Percentiles rank a stretch among this genome's conserved stretches.
phyloP scores from a whole-genome alignment of 192 early-diverging fungal genomes.

The Backusella australiensis region DNA sequence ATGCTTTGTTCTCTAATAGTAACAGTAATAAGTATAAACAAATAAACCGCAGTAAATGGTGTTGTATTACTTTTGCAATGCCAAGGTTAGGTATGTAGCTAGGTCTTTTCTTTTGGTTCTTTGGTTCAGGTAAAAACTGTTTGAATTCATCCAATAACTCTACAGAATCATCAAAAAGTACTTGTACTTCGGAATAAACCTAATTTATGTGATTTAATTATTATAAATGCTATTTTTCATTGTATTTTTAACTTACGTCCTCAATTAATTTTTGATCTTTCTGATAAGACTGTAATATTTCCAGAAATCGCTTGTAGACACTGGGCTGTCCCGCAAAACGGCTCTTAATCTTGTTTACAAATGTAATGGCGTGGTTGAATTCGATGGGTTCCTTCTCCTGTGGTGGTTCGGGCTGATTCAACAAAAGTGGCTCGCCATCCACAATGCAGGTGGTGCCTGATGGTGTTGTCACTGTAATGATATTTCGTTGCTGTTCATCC shows the following conservation, averaged over 20 bases:
- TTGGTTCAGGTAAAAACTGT: constrained; percentile 87
- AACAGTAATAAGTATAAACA: not conserved
- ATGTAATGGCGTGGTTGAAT: constrained; percentile 97
- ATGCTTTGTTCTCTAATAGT: not conserved
- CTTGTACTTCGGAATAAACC: constrained; percentile 93
- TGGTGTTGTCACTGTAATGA: constrained; percentile 88
- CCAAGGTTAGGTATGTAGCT: constrained; percentile 6
- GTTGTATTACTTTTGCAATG: not conserved
- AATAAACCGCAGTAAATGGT: not conserved
- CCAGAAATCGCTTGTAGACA: constrained; percentile 93
- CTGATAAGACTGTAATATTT: constrained; percentile 96
- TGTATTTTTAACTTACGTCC: constrained; percentile 52
- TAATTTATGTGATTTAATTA: constrained; percentile 19
- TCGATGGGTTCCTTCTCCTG: constrained; percentile 75
- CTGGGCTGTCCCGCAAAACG: constrained; percentile 89
- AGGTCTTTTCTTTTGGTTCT: constrained; percentile 4
- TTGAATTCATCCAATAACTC: constrained; percentile 97
- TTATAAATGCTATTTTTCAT: not conserved
- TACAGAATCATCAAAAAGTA: constrained; percentile 78
- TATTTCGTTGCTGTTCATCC: constrained; percentile 65
- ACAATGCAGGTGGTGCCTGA: constrained; percentile 51
- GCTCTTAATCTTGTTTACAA: constrained; percentile 96
- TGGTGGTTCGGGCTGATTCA: not conserved
- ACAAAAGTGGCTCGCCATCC: constrained; percentile 31
- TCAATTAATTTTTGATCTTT: constrained; percentile 92